Base-by-base conservation (phyloP, 768 basidiomycete species). In the Cystofilobasidium capitatum region DNA sequence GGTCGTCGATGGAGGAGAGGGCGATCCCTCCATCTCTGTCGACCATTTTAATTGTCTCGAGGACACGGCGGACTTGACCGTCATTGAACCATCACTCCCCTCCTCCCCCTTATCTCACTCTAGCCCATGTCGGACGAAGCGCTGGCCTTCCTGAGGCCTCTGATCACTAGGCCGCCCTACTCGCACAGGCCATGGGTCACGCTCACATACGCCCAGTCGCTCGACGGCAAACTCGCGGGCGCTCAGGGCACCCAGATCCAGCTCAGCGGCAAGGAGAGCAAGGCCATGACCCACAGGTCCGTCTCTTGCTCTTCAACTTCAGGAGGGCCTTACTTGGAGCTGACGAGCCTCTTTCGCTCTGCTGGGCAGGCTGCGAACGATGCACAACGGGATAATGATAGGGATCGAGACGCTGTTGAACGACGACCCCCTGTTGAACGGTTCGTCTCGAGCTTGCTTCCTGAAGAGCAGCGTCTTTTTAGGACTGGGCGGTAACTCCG, bases 211-310 rank as follows among this genome's bases (percentile, higher is more conserved):
- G 79, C 80, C 14, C 80, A 81, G 61, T 79, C 77, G 3, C 72
- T 80, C 26, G 80, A 99, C 77, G 89, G 85, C 33, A 85, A 91
- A 76, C 96, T 98, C 64, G 90, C 91, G 0, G 91, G 88, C 2
- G 77, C 77, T 7, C 79, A 80, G 10, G 86, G 90, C 14, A 79
- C 78, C 64, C 91, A 92, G 78, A 82, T 99, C 40, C 81, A 82
- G 36, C 80, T 99, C 44, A 92, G 90, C 71, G 89, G 94, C 9
- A 78, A 80, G 55, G 88, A 96, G 73, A 91, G 88, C 76, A 87
- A 93, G 86, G 71, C 83, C 47, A 90, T 99, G 87, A 98, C 94
- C 14, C 94, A 98, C 76, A 88, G 89, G 92, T 91, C 73, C 70
- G 82, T n/a, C n/a, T n/a, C n/a, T n/a, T 45, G 31, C 42, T 29